Evolutionary conservation across 768 basidiomycete genomes (phyloP).

Genomic region (Trametes meyenii): DNA sequence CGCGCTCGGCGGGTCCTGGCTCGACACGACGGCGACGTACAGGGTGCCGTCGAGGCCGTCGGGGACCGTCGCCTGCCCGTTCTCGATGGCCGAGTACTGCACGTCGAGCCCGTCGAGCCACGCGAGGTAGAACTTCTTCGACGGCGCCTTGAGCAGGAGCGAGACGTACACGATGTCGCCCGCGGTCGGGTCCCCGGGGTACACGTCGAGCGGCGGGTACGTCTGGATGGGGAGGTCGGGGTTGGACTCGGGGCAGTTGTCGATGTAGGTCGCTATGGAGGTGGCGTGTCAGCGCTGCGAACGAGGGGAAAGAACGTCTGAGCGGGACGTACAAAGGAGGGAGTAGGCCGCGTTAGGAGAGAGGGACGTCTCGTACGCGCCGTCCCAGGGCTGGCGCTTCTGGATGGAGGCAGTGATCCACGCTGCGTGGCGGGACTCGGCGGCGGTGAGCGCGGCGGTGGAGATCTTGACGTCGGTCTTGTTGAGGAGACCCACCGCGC

Average conservation of each 20-base stretch:
- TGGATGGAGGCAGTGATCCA: constrained; percentile 50
- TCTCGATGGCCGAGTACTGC: constrained; percentile 38
- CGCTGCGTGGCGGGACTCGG: constrained; percentile 53
- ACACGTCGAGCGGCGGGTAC: constrained; percentile 46
- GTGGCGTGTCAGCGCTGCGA: background rate
- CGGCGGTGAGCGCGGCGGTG: constrained; percentile 49
- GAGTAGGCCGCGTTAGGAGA: constrained; percentile 39
- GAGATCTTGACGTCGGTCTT: constrained; percentile 30
- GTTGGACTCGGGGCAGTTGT: constrained; percentile 50
- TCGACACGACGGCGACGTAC: constrained; percentile 40
- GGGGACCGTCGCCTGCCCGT: constrained; percentile 43
- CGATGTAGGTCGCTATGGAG: constrained; percentile 45
- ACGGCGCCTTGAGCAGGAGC: constrained; percentile 14
- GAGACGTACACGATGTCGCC: constrained; percentile 33
- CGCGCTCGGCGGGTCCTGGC: constrained; percentile 36
- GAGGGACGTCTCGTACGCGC: constrained; percentile 44
- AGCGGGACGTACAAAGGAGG: constrained; percentile 5
- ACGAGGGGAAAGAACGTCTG: background rate
- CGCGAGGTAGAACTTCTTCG: constrained; percentile 40
- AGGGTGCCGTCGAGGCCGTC: constrained; percentile 22
- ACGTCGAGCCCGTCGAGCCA: constrained; percentile 52
- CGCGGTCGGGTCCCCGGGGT: constrained; percentile 32
- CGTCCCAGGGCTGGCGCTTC: constrained; percentile 47
- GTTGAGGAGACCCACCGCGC: constrained; percentile 48
- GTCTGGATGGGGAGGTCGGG: constrained; percentile 50